These are phyloP conservation scores for Moricandia arvensis DNA, from an alignment of 345 rosid genomes.

Conservation along the genomic window DNA sequence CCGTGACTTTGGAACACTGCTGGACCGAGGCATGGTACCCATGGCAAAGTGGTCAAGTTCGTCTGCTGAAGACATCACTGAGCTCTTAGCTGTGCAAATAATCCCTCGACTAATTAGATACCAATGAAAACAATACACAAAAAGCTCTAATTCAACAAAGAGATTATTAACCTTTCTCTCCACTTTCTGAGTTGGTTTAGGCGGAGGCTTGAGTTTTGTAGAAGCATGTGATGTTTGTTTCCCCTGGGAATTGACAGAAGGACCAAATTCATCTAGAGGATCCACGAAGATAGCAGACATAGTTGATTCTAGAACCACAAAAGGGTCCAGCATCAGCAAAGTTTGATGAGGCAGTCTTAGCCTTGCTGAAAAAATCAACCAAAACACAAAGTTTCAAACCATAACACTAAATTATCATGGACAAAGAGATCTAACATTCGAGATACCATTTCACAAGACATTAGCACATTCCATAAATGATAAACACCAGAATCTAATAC, in stretches of 20 bases:
- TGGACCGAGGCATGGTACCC: constrained; percentile 50
- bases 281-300: constrained; percentile 42
- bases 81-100: constrained; percentile 48
- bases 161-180: constrained; percentile 67
- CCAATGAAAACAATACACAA: too few relatives aligned
- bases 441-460: background rate
- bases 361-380: constrained; percentile 27
- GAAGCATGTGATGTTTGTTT: constrained; percentile 37
- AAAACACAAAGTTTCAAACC: background rate
- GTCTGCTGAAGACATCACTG: constrained; percentile 54
- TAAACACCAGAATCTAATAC: too few relatives aligned
- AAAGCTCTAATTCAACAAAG: too few relatives aligned
- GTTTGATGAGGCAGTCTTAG: constrained; percentile 39
- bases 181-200: constrained; percentile 61
- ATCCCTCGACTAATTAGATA: constrained; percentile 21
- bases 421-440: too few relatives aligned
- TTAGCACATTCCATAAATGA: too few relatives aligned
- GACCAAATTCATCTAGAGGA: constrained; percentile 60
- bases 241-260: constrained; percentile 42
- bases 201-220: constrained; percentile 58
- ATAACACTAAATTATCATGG: too few relatives aligned
- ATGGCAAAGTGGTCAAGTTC: constrained; percentile 77
- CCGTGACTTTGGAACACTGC: too few relatives aligned
- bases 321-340: constrained; percentile 57
- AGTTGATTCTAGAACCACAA: constrained; percentile 59